Conservation (phyloP, 1,284 basidiomycete species). For the Phaffia rhodozyma region DNA sequence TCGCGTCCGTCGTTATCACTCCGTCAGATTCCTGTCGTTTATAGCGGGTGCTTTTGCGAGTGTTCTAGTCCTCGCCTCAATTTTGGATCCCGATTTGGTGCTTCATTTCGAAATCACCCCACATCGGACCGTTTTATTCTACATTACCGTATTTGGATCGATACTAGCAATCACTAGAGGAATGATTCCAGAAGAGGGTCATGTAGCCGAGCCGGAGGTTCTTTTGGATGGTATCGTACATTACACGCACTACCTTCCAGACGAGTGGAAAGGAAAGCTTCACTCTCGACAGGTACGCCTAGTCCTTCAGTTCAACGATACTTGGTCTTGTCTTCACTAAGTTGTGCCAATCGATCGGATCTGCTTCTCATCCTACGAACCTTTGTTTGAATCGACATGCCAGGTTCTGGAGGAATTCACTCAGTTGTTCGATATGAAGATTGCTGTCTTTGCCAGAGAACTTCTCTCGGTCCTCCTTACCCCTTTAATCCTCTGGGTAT, state of each 20-base stretch:
- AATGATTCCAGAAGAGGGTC: slow-evolving; percentile 80
- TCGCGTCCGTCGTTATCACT: not conserved
- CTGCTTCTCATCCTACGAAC: not conserved
- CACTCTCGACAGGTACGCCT: slow-evolving; percentile 67
- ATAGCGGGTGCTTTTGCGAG: slow-evolving; percentile 92
- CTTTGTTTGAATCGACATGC: not conserved
- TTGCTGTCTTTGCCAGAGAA: slow-evolving; percentile 75
- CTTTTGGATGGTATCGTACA: slow-evolving; percentile 81
- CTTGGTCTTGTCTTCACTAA: not conserved
- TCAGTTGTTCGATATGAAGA: slow-evolving; percentile 76
- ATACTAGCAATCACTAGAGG: slow-evolving; percentile 79
- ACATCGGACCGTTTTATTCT: slow-evolving; percentile 85
- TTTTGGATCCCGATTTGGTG: slow-evolving; percentile 83
- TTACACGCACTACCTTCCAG: slow-evolving; percentile 90
- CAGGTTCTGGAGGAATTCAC: slow-evolving; percentile 83
- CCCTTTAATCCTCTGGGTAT: slow-evolving; percentile 86
- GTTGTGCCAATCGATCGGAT: slow-evolving; percentile 4
- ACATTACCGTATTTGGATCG: slow-evolving; percentile 74
- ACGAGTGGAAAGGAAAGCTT: slow-evolving; percentile 74
- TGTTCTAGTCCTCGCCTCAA: slow-evolving; percentile 77
- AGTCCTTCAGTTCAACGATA: not conserved
- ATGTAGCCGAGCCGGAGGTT: slow-evolving; percentile 83
- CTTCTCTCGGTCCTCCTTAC: slow-evolving; percentile 82
- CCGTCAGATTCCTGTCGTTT: slow-evolving; percentile 79
- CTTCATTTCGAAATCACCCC: slow-evolving; percentile 89